These are phyloP conservation scores for Raphidocelis subcapitata DNA, from an alignment of 139 green algal genomes.

Conservation along the genomic window DNA sequence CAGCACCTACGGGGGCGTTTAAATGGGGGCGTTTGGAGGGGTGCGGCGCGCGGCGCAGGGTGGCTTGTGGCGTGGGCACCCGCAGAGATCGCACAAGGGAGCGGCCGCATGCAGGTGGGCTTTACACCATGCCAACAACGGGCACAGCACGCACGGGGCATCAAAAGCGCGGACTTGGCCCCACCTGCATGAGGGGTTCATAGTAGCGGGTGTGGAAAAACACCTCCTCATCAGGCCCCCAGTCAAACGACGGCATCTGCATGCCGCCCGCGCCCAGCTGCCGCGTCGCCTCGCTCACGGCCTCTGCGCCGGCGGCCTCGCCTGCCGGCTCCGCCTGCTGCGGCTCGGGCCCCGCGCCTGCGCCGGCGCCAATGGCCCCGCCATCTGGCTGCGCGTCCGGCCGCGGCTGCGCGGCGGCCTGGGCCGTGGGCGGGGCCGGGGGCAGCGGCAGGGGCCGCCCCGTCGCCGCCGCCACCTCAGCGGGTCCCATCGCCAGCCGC, in stretches of 20 bases:
- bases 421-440: not conserved
- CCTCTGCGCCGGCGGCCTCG: not conserved
- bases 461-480: not conserved
- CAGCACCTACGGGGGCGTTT: constrained; percentile 33
- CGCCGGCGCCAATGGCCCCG: not conserved
- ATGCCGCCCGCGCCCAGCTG: not conserved
- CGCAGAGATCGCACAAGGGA: not conserved
- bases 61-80: not conserved
- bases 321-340: not conserved
- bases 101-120: not conserved
- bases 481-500: not conserved
- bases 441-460: not conserved
- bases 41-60: not conserved
- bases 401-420: not conserved
- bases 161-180: too few species aligned
- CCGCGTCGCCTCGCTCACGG: not conserved
- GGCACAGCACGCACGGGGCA: too few species aligned
- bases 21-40: constrained; percentile 32
- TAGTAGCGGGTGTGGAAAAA: not conserved
- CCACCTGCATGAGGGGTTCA: too few species aligned
- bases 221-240: not conserved
- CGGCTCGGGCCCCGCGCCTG: not conserved
- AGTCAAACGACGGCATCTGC: not conserved
- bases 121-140: too few species aligned
- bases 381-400: not conserved